Base-by-base conservation (phyloP, 805 yeast species). In the Pichia scutulata region DNA sequence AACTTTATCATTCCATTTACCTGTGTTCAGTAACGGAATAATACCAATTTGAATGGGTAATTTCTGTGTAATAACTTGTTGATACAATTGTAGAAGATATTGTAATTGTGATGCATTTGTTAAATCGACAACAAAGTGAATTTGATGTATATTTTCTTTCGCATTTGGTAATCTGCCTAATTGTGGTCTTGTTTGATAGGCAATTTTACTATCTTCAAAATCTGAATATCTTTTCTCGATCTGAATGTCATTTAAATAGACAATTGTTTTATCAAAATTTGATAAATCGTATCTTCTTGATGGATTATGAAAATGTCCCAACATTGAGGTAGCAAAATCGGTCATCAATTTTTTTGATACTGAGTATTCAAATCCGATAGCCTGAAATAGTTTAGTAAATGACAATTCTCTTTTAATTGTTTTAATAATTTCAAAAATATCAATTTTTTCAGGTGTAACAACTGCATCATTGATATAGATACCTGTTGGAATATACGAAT, bases 11-110 rank as follows among this genome's bases (percentile, higher is more conserved):
- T 48, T 49, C 52, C 66, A 68, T 9, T 46, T 40, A 4, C 51
- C 57, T 13, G 58, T 51, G 7, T 61, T 65, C 9, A 66, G 60
- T 2, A 85, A 51, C 0, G 98, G 96, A n/a, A 92, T 70, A 3
- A 92, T 54, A 7, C 97, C 99, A 47, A 92, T 61, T 64, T 90
- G 84, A 55, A 89, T 85, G 0, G 96, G 87, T 18, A 86, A 73
- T 1, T 80, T 79, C 41, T 78, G 75, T 13, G 74, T 70, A n/a
- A 81, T 59, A 2, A 81, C 69, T 2, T 77, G 64, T 24, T 73
- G 71, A 2, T 83, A 58, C 33, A 81, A 69, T 9, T 82, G 70
- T 19, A 76, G 65, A 26, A 82, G 63, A 1, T 75, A 77, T 18
- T 69, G 62, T 19, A 83, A 58, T 52, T 86, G 84, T 2, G 70